Base-by-base conservation (phyloP, 768 basidiomycete genomes). In the Suillus discolor region DNA sequence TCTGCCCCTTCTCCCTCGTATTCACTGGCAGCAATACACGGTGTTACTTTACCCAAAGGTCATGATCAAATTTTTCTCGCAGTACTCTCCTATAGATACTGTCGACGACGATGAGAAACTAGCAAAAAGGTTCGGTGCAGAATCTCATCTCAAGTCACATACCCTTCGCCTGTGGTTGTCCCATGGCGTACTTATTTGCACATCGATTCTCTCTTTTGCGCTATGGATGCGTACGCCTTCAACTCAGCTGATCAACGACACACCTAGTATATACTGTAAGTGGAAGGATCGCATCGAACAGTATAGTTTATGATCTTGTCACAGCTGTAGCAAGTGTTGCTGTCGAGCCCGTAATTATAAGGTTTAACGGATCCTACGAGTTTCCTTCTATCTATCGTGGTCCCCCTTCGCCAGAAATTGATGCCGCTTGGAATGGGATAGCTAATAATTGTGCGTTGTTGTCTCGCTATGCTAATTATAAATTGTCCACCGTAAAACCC, bases 311-410 rank as follows among this genome's bases (percentile, higher is more conserved):
- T 55, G 4, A 55, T n/a, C 12, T 6, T 9, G n/a, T 7, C 38
- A 7, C 44, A 69, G 67, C 62, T 3, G 64, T 67, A 16, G 68
- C 62, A 16, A 66, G 59, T 36, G 59, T 62, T 18, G 67, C 60
- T 31, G 18, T 68, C 16, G 67, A 69, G 61, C 65, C 67, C 28
- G 34, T 31, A 12, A 28, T 15, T 16, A 31, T 39, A 38, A 67
- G 63, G 38, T 64, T 61, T 36, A 67, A 62, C 38, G 68, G 60
- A 18, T 23, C 20, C 28, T 31, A 67, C n/a, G n/a, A 64, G 25
- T 31, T 31, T 4, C 6, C 31, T 31, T 31, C 31, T 31, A 31
- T 31, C 31, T 31, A 31, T 31, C 31, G 31, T 31, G 31, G 31
- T 6, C 31, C 31, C 6, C 31, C 31, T 31, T 31, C 31, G 6